Evolutionary conservation across 1,284 basidiomycete genomes (phyloP), one percentile per base, ranked within the genome.

Genomic region (Pholiota adiposa): DNA sequence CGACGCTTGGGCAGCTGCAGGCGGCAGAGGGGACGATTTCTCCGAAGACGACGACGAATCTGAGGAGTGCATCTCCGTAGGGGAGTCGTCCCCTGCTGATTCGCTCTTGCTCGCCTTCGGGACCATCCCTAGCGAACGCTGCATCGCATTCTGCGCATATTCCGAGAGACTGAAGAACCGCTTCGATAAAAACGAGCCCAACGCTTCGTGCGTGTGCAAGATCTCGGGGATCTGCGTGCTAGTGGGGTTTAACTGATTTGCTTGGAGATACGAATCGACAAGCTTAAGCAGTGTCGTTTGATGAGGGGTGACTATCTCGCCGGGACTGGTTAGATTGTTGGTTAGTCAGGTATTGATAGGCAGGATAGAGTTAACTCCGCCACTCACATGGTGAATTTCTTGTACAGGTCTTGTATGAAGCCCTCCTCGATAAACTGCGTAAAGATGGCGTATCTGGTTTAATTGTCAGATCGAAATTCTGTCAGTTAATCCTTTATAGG

Each of bases 231-330:
- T 69, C 19, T 70, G 67, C 14, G 65, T 65, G 44, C 66, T 62
- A 38, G 70, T 56, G 36, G 67, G 25, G 54, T 62, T 65, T 52
- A 67, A 64, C 53, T 73, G 70, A 18, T 67, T 72, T 27, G 83
- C 79, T 65, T 91, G 87, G 54, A 94, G 77, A 69, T 90, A 88
- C 2, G 92, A 90, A 71, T 96, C 94, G 16, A 95, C 75, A 5
- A 96, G 78, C 74, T 95, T 96, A 58, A 96, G 82, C n/a, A 96
- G 75, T 11, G 85, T 90, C 1, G 87, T 93, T 73, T 96, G 94
- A 65, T 90, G 87, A 0, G 93, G 92, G 2, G 90, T 86, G 41
- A 94, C 83, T n/a, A 87, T 79, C 73, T 94, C 93, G 50, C 82
- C 85, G 25, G 77, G 65, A 62, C 92, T 93, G 70, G 38, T 51